Base-by-base conservation (phyloP, 768 basidiomycete genomes). In the Rhodotorula babjevae region DNA sequence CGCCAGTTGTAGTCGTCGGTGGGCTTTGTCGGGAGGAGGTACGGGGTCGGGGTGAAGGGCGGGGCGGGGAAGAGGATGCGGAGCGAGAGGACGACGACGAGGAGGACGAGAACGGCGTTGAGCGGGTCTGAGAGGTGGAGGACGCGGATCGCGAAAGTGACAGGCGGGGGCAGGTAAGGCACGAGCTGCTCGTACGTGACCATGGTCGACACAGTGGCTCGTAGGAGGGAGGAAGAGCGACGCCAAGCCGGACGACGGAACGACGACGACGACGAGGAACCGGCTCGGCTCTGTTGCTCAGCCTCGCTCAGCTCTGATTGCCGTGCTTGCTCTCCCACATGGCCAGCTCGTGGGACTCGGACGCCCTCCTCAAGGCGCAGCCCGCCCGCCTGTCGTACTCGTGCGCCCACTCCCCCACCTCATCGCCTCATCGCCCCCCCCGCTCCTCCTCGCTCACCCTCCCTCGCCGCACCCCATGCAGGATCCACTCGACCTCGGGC, bases 1-100 rank as follows among this genome's bases (percentile, higher is more conserved):
- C 92, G 86, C 92, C 93, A 97, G 75, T 91, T 90, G 84, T 97
- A 98, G 2, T 85, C 91, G 10, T 31, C 52, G 60, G 40, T 2
- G 23, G 61, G 66, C 2, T 62, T 33, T 8, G 57, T 7, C 8
- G 71, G 46, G 61, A 72, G 47, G 49, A n/a, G 44, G 61, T 61
- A 64, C 16, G 63, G 61, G 14, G 40, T 11, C 3, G 71, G 71
- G 19, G 60, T 12, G 27, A n/a, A 47, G 15, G 71, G 62, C 10
- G 71, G 36, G 18, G 66, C 27, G 15, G 71, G 71, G 52, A 72
- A 21, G 29, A 64, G 50, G 49, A 57, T 29, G 62, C 59, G 27
- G 42, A 61, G 58, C 46, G 61, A 23, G 36, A 72, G 57, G 49
- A 57, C 47, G 50, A 42, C 6, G 16, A 68, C 8, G 50, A 64